phyloP scores from a whole-genome alignment of 306 rosid species.

The Sophora flavescens region DNA sequence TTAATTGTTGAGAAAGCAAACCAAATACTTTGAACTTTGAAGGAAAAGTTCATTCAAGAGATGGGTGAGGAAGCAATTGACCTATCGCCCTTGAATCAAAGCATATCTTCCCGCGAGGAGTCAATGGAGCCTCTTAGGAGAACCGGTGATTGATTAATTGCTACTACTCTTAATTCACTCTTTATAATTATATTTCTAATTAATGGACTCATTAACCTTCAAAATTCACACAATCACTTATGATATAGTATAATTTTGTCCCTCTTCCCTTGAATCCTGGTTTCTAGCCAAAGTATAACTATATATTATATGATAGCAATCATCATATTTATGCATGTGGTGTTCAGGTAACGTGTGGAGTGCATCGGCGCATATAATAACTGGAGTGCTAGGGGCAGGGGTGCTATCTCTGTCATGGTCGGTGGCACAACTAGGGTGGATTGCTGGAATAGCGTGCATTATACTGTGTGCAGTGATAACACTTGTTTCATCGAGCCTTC shows the following conservation, averaged over 20 bases:
- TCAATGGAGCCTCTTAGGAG: neutral
- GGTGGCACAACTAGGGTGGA: slow-evolving; percentile 83
- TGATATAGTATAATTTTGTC: no score
- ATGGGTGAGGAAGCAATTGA: slow-evolving; percentile 28
- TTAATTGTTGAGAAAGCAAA: slow-evolving; percentile 5
- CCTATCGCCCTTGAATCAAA: slow-evolving; percentile 10
- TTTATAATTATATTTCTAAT: neutral
- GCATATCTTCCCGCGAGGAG: neutral
- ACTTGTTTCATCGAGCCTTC: slow-evolving; percentile 54
- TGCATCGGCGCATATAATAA: slow-evolving; percentile 71
- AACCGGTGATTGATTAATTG: neutral
- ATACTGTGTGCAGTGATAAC: slow-evolving; percentile 61
- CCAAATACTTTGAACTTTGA: neutral
- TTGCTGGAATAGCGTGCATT: slow-evolving; percentile 61
- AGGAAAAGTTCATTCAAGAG: neutral
- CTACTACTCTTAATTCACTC: no score
- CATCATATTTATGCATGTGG: no score
- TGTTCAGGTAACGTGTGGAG: slow-evolving; percentile 54
- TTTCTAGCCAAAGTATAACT: no score
- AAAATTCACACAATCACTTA: neutral
- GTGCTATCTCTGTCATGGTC: slow-evolving; percentile 83
- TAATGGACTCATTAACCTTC: neutral
- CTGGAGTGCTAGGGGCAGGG: slow-evolving; percentile 87
- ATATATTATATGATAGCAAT: no score
- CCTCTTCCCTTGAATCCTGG: no score